Percentiles rank a stretch among this genome's conserved stretches.
phyloP scores from a whole-genome alignment of 2,329 filamentous ascomycete genomes.

The Thelonectria blattea region DNA sequence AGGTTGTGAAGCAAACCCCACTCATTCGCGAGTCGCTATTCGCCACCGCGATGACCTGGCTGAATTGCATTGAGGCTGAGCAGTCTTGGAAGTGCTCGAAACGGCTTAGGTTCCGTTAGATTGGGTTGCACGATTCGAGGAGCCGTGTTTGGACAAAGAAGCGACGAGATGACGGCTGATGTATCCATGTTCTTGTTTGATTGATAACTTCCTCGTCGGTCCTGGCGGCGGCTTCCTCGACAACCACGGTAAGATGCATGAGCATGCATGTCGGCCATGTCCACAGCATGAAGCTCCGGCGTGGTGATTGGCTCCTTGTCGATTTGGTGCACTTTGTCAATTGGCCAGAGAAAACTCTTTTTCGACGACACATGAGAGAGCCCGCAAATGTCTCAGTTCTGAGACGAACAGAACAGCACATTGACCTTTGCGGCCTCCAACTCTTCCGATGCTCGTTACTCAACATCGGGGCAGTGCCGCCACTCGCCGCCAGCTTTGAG shows the following conservation, averaged over 20 bases:
- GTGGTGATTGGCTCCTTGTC: constrained; percentile 13
- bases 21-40: not conserved
- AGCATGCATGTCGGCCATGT: constrained; percentile 6
- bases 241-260: not conserved
- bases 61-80: not conserved
- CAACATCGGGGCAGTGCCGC: constrained; percentile 1
- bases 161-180: constrained; percentile 5
- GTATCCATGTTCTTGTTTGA: not conserved
- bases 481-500: not conserved
- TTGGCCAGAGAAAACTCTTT: constrained; percentile 14
- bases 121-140: too few species aligned
- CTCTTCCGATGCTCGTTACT: not conserved
- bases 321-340: not conserved
- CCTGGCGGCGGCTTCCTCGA: too few species aligned
- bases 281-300: not conserved
- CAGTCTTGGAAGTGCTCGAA: not conserved
- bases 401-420: not conserved
- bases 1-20: not conserved
- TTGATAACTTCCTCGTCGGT: too few species aligned
- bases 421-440: not conserved
- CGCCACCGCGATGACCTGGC: not conserved
- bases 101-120: not conserved
- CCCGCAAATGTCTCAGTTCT: not conserved
- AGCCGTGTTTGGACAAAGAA: not conserved
- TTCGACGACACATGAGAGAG: constrained; percentile 20